phyloP scores from a whole-genome alignment of 306 rosid genomes.

The Hippophae rhamnoides region DNA sequence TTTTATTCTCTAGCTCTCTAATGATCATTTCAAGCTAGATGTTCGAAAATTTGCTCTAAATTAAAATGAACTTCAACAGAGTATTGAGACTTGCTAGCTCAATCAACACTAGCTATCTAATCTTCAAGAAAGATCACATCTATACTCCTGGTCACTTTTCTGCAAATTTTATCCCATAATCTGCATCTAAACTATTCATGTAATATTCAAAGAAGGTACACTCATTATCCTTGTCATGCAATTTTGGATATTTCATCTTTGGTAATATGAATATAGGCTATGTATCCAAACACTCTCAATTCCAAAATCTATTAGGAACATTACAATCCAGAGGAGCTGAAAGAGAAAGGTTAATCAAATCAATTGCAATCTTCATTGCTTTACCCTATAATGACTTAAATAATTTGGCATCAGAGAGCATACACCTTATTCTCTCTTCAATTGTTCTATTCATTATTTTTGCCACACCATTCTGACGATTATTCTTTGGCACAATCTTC shows the following conservation, averaged over 20 bases:
- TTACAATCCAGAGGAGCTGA: no score
- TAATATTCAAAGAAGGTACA: constrained; percentile 4
- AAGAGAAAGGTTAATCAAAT: no score
- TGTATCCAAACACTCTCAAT: neutral
- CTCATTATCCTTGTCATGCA: neutral
- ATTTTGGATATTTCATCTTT: neutral
- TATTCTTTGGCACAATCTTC: no score
- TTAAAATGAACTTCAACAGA: neutral
- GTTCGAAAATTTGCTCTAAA: neutral
- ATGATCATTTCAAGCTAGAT: no score
- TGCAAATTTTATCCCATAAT: neutral
- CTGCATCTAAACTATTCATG: neutral
- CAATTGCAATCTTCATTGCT: neutral
- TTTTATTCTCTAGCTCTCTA: neutral
- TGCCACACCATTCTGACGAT: no score
- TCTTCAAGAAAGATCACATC: no score
- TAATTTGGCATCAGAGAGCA: neutral
- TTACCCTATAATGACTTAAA: neutral
- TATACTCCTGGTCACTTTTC: neutral
- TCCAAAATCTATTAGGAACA: neutral
- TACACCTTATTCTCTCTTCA: no score
- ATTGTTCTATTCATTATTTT: no score
- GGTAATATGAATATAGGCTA: neutral
- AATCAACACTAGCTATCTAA: no score
- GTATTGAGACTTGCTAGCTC: neutral